phyloP scores from a whole-genome alignment of 2,329 filamentous ascomycete species.

The Gnomoniopsis sp. region DNA sequence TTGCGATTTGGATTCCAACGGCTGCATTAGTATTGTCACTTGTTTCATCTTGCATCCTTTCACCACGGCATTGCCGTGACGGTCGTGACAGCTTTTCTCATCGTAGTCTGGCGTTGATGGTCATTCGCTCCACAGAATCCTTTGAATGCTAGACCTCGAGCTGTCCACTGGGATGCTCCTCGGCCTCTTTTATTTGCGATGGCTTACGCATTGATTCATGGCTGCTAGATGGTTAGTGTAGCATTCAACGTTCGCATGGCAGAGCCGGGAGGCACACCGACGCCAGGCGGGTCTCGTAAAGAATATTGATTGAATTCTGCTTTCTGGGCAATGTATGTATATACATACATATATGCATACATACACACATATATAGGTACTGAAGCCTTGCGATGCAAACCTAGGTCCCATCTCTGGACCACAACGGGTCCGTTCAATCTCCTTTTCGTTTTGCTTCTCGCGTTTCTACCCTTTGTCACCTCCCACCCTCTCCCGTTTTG shows the following conservation, averaged over 20 bases:
- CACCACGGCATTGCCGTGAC: background rate
- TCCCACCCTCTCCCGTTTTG: background rate
- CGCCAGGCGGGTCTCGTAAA: background rate
- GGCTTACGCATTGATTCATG: too few species aligned
- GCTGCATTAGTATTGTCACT: slow-evolving; percentile 15
- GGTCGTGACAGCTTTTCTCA: background rate
- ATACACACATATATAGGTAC: background rate
- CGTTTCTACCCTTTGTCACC: background rate
- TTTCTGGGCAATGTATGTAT: background rate
- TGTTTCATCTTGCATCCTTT: slow-evolving; percentile 12
- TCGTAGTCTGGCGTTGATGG: too few species aligned
- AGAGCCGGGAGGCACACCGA: too few species aligned
- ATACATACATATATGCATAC: background rate
- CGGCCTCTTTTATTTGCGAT: too few species aligned
- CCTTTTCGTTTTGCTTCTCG: background rate
- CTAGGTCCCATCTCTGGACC: background rate
- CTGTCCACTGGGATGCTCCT: too few species aligned
- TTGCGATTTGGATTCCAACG: slow-evolving; percentile 14
- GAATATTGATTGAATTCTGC: background rate
- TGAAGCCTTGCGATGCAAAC: background rate
- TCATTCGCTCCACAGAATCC: too few species aligned
- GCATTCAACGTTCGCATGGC: background rate
- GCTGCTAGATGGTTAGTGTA: too few species aligned
- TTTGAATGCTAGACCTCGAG: too few species aligned
- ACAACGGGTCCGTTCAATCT: background rate